Evolutionary conservation across 192 early-diverging fungal species (phyloP).

Genomic region (Pecoramyces ruminantium): DNA sequence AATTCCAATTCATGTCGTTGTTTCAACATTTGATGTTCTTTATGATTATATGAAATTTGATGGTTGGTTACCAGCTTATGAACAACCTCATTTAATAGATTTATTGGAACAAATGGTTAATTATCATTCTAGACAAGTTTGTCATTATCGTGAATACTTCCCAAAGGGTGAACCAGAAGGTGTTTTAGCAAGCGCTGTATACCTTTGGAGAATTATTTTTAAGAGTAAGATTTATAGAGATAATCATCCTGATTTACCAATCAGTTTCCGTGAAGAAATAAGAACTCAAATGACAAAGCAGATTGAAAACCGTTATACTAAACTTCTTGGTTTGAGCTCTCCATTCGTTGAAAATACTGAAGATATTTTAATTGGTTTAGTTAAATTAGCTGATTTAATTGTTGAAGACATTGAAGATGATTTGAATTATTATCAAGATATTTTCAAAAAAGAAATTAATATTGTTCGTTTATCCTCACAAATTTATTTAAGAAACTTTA

Average conservation of each 20-base stretch:
- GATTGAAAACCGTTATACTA: constrained; percentile 16
- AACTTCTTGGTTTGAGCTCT: constrained; percentile 19
- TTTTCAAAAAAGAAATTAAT: constrained; percentile 25
- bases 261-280: constrained; percentile 21
- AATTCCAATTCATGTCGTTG: constrained; percentile 17
- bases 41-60: constrained; percentile 16
- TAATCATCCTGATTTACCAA: constrained; percentile 17
- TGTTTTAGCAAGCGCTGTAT: constrained; percentile 23
- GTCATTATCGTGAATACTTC: constrained; percentile 33
- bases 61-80: constrained; percentile 10
- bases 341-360: constrained; percentile 27
- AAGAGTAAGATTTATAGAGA: constrained; percentile 20
- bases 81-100: constrained; percentile 16
- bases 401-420: constrained; percentile 34
- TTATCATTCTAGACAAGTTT: constrained; percentile 23
- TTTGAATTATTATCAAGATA: constrained; percentile 22
- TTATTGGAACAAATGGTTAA: constrained; percentile 25
- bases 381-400: constrained; percentile 24
- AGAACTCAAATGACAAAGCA: constrained; percentile 15
- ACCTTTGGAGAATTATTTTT: constrained; percentile 32
- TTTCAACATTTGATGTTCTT: constrained; percentile 19
- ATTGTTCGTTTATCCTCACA: constrained; percentile 27
- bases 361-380: constrained; percentile 23
- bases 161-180: constrained; percentile 27
- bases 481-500: constrained; percentile 22